Percentiles rank a stretch among this genome's conserved stretches.
phyloP scores from a whole-genome alignment of 106 monocot genomes.

The Apostasia shenzhenica region DNA sequence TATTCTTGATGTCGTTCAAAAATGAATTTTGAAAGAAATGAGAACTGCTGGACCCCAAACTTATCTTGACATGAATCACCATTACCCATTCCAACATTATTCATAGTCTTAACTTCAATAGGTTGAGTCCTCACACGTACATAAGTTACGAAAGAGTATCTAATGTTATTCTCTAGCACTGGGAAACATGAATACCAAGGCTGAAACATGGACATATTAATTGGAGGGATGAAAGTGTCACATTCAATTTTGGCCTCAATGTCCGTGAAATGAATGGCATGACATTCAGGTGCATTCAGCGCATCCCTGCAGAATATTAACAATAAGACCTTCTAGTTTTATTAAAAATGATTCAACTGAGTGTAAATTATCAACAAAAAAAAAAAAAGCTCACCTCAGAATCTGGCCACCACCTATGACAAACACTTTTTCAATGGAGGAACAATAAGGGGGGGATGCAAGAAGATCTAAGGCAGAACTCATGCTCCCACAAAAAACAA shows the following conservation, averaged over 20 bases:
- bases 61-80: constrained; percentile 19
- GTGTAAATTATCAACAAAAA: not conserved
- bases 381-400: constrained; percentile 46
- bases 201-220: constrained; percentile 60
- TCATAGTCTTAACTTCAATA: constrained; percentile 9
- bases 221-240: constrained; percentile 80
- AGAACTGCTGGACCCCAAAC: constrained; percentile 66
- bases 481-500: constrained; percentile 77
- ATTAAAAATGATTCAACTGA: too few relatives aligned
- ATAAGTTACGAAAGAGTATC: constrained; percentile 79
- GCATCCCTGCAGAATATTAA: constrained; percentile 49
- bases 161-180: constrained; percentile 50
- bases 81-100: constrained; percentile 27
- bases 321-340: not conserved
- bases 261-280: constrained; percentile 92
- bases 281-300: constrained; percentile 74
- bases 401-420: constrained; percentile 91
- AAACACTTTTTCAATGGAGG: constrained; percentile 87
- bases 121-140: constrained; percentile 51
- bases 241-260: constrained; percentile 72
- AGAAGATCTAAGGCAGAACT: constrained; percentile 70
- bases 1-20: constrained; percentile 76
- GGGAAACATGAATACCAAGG: constrained; percentile 93
- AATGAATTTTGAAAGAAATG: constrained; percentile 78
- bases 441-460: constrained; percentile 69